These are phyloP conservation scores for Chaetomium fimeti DNA, from an alignment of 495 filamentous ascomycete genomes.

Conservation along the genomic window DNA sequence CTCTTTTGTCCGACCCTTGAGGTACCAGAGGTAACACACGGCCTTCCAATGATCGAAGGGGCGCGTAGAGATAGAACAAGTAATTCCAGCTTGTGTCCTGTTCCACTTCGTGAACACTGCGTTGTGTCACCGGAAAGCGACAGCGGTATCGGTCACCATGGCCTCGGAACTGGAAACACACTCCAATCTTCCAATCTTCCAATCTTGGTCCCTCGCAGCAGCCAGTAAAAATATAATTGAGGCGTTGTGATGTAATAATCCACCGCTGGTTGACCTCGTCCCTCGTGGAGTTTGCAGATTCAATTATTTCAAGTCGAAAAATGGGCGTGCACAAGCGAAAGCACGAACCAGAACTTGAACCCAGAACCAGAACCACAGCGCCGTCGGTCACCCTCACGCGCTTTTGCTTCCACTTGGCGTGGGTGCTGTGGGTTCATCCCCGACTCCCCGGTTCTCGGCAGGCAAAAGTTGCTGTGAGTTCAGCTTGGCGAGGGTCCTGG, in stretches of 20 bases:
- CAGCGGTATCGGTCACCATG: slow-evolving; percentile 3
- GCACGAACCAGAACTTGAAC: not conserved
- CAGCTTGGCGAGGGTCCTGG: slow-evolving; percentile 1
- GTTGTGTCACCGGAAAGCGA: slow-evolving; percentile 16
- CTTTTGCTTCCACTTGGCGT: not conserved
- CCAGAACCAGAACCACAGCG: not conserved
- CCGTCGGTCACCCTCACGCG: not conserved
- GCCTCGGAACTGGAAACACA: not conserved
- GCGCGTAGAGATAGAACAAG: not conserved
- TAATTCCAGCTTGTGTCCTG: not conserved
- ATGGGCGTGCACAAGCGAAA: not conserved
- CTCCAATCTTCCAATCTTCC: not conserved
- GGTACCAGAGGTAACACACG: not conserved
- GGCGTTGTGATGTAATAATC: not conserved
- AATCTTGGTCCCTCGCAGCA: not conserved
- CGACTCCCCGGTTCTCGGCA: slow-evolving; percentile 16
- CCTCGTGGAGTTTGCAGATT: not conserved
- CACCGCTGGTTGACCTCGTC: not conserved
- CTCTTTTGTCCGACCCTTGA: not conserved
- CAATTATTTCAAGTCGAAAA: not conserved
- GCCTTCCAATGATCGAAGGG: not conserved
- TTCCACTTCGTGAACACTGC: slow-evolving; percentile 14
- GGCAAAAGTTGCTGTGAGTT: not conserved
- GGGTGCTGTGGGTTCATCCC: not conserved
- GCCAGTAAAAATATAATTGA: not conserved